Evolutionary conservation across 2,329 filamentous ascomycete genomes (phyloP), one percentile per base, ranked within the genome.

Genomic region (Teratosphaeriaceae sp.): DNA sequence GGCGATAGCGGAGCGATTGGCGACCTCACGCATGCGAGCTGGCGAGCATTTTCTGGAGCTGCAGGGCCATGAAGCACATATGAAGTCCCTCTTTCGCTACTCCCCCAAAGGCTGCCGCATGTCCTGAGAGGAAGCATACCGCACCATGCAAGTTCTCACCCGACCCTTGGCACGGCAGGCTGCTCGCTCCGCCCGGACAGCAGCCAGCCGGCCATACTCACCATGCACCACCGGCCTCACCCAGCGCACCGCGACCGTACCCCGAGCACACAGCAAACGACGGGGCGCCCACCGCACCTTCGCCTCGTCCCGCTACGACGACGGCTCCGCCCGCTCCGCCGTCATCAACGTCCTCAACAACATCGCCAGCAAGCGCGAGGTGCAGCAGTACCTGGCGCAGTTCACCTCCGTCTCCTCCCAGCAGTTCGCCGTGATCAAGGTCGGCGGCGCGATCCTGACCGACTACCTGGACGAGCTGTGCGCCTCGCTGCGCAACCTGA

Each of bases 351-450:
- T 95, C 47, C 76, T 97, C 55, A 94, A 88, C 72, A 95, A 90
- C 69, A 94, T 97, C 64, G 90, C 88, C 49, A 95, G 88, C 50
- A 94, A 94, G 77, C 78, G 90, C 48, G 90, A 98, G 72, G 88
- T 94, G 51, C 87, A 96, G 73, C 90, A 97, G 68, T 97, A 97
- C 68, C 82, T 97, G 46, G 92, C 89, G 54, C 88, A 97, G 65
- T 98, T 98, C 75, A 92, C 85, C 55, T 95, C 89, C 24, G 89
- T 96, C 49, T 92, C 88, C 34, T 94, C 88, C 26, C 89, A 97
- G 71, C 88, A 94, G 63, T 98, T 97, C 66, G 90, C 89, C 54
- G 90, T 98, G 38, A 94, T 98, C 69, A 98, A 98, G 74, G 90
- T 97, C 43, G 92, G 90, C 49, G 92, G 90, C 49, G 92, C 90